Evolutionary conservation across 805 yeast genomes (phyloP).

Genomic region (Phaffomyces thermotolerans): DNA sequence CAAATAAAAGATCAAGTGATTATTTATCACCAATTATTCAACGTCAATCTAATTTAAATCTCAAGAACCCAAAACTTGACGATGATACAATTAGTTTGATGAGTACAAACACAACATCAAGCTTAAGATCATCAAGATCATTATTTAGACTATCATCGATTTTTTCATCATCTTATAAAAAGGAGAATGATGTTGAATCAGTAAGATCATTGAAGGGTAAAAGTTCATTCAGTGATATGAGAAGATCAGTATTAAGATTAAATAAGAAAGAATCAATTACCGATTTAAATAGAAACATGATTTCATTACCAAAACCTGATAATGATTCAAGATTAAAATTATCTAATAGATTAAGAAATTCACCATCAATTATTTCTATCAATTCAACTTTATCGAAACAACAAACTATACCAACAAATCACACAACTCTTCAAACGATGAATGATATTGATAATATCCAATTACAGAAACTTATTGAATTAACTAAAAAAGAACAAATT

Average conservation of each 20-base stretch:
- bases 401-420: slow-evolving; percentile 9
- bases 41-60: slow-evolving; percentile 2
- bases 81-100: slow-evolving; percentile 16
- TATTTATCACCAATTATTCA: slow-evolving; percentile 7
- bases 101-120: slow-evolving; percentile 14
- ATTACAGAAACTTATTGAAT: slow-evolving; percentile 26
- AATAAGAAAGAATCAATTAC: slow-evolving; percentile 18
- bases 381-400: slow-evolving; percentile 20
- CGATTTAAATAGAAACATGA: slow-evolving; percentile 28
- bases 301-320: slow-evolving; percentile 52
- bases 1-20: slow-evolving; percentile 7
- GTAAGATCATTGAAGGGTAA: slow-evolving; percentile 20
- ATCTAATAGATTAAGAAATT: slow-evolving; percentile 43
- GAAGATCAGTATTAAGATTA: slow-evolving; percentile 24
- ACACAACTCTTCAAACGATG: slow-evolving; percentile 7
- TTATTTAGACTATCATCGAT: slow-evolving; percentile 22
- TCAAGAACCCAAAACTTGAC: slow-evolving; percentile 7
- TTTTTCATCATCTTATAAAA: slow-evolving; percentile 16
- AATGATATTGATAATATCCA: slow-evolving; percentile 29
- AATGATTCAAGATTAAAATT: slow-evolving; percentile 49
- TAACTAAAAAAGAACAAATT: slow-evolving; percentile 29
- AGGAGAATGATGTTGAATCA: slow-evolving; percentile 16
- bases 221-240: slow-evolving; percentile 22
- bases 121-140: slow-evolving; percentile 20
- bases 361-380: slow-evolving; percentile 40